Evolutionary conservation across 805 yeast genomes (phyloP).

Genomic region (Tetrapisispora taiwanensis): DNA sequence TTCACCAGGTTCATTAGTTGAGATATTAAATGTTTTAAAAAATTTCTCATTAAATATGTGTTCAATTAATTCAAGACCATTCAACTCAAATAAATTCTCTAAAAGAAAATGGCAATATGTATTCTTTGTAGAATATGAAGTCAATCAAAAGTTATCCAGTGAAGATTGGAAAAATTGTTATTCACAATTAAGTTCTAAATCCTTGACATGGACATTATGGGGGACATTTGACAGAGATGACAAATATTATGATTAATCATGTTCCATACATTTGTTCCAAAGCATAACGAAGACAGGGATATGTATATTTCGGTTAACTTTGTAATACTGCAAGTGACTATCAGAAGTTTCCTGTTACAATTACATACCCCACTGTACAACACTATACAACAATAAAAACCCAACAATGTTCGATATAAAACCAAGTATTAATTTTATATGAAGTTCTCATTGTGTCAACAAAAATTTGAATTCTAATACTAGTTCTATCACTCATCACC

Average conservation of each 20-base stretch:
- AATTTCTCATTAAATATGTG: slow-evolving; percentile 51
- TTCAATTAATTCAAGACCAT: slow-evolving; percentile 71
- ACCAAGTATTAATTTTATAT: no score
- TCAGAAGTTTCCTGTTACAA: no score
- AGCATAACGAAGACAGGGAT: no score
- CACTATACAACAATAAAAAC: no score
- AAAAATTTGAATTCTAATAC: no score
- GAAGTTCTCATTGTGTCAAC: no score
- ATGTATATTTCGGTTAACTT: no score
- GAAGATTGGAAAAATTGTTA: slow-evolving; percentile 28
- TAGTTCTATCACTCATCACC: no score
- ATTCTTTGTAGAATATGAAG: slow-evolving; percentile 58
- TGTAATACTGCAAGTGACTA: no score
- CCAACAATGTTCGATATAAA: no score
- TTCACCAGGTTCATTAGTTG: slow-evolving; percentile 66
- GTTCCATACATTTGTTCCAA: no score
- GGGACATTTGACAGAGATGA: slow-evolving; percentile 47
- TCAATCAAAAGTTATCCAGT: slow-evolving; percentile 21
- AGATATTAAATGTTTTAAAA: slow-evolving; percentile 50
- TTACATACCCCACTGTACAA: no score
- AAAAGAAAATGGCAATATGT: slow-evolving; percentile 60
- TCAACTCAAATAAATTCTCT: slow-evolving; percentile 35
- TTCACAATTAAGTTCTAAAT: slow-evolving; percentile 33
- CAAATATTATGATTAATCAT: slow-evolving; percentile 24
- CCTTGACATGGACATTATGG: slow-evolving; percentile 44